Percentiles rank a stretch among this genome's conserved stretches.
phyloP scores from a whole-genome alignment of 2,329 filamentous ascomycete genomes.

The Pseudogymnoascus sp. region DNA sequence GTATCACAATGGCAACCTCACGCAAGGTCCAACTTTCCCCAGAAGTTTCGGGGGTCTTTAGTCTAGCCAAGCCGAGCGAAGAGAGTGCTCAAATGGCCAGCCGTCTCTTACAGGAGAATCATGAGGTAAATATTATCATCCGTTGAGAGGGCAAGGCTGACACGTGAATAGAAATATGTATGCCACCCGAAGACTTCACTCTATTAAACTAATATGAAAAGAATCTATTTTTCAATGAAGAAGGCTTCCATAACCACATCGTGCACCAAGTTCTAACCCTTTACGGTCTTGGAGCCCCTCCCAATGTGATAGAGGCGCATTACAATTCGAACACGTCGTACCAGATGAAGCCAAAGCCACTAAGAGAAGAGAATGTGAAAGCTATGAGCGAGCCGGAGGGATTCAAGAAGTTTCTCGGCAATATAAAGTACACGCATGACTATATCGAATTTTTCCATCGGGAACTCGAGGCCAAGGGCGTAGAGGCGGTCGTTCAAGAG shows the following conservation, averaged over 20 bases:
- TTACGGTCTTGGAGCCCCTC: constrained; percentile 64
- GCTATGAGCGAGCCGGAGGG: constrained; percentile 41
- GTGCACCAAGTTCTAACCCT: constrained; percentile 69
- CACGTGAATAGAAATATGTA: constrained; percentile 7
- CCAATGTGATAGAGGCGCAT: constrained; percentile 51
- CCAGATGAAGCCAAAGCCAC: constrained; percentile 48
- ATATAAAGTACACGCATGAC: constrained; percentile 59
- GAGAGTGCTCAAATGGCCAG: constrained; percentile 57
- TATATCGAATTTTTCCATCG: constrained; percentile 70
- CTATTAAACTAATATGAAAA: constrained; percentile 52
- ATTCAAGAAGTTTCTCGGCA: constrained; percentile 55
- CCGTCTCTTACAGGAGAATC: constrained; percentile 67
- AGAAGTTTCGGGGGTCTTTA: constrained; percentile 44
- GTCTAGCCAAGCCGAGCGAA: constrained; percentile 40
- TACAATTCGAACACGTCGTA: constrained; percentile 61
- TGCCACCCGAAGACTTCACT: constrained; percentile 20
- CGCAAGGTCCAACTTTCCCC: constrained; percentile 41
- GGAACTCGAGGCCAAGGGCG: constrained; percentile 60
- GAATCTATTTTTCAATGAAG: constrained; percentile 73
- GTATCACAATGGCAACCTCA: constrained; percentile 23
- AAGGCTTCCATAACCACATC: constrained; percentile 79
- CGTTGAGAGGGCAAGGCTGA: constrained; percentile 6
- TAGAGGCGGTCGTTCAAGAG: constrained; percentile 54
- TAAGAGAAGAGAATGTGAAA: constrained; percentile 44
- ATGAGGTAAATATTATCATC: constrained; percentile 41